Evolutionary conservation across 768 basidiomycete genomes (phyloP).

Genomic region (Calocera cornea): DNA sequence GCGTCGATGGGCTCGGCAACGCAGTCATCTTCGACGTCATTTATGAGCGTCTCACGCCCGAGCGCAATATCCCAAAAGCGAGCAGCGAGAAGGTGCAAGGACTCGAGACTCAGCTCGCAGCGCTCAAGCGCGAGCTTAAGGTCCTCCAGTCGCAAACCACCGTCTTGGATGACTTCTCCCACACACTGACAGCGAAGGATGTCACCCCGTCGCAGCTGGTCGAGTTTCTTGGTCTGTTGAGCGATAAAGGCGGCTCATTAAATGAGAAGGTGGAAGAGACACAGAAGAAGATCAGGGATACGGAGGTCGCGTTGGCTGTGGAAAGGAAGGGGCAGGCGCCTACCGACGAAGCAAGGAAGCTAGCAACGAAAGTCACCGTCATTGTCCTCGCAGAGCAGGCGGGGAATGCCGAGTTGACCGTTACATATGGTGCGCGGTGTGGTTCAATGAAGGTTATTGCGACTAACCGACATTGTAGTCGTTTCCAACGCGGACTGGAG

Average conservation of each 20-base stretch:
- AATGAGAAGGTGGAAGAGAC: slow-evolving; percentile 25
- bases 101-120: not conserved
- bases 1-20: slow-evolving; percentile 35
- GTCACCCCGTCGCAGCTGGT: slow-evolving; percentile 17
- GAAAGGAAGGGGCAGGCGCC: slow-evolving; percentile 22
- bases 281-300: slow-evolving; percentile 31
- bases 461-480: slow-evolving; percentile 19
- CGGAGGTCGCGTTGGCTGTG: slow-evolving; percentile 30
- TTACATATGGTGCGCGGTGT: slow-evolving; percentile 38
- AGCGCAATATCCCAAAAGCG: not conserved
- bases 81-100: not conserved
- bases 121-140: not conserved
- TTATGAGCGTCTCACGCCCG: slow-evolving; percentile 19
- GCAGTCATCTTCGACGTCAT: slow-evolving; percentile 44
- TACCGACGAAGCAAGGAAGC: slow-evolving; percentile 7
- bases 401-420: slow-evolving; percentile 30
- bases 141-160: not conserved
- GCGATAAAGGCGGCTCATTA: not conserved
- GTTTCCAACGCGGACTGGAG: slow-evolving; percentile 39
- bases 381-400: slow-evolving; percentile 32
- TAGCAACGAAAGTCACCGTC: slow-evolving; percentile 27
- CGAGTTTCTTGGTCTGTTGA: slow-evolving; percentile 31
- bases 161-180: slow-evolving; percentile 17
- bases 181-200: slow-evolving; percentile 31
- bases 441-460: not conserved